Conservation (phyloP, 164 flowering plant species). For the Stephania yunnanensis region DNA sequence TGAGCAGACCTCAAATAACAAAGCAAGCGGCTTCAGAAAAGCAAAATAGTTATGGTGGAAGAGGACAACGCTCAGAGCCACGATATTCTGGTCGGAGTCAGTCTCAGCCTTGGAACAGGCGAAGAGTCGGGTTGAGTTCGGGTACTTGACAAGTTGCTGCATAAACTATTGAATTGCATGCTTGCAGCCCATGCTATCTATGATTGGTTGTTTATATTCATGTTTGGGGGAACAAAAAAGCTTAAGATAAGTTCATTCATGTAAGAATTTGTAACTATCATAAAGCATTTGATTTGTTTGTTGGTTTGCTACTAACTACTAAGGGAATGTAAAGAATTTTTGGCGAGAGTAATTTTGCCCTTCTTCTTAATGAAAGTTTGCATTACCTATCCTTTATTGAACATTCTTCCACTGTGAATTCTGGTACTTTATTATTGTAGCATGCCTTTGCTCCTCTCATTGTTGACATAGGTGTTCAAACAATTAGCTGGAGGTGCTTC, state of each 20-base stretch:
- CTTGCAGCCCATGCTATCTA: neutral
- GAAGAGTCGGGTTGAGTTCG: conserved; percentile 21
- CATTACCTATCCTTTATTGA: neutral
- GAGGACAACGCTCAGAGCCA: conserved; percentile 23
- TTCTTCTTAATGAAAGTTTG: neutral
- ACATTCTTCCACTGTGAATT: no score
- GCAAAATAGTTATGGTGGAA: conserved; percentile 2
- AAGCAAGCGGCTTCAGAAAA: conserved; percentile 20
- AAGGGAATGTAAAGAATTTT: neutral
- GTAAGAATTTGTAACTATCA: neutral
- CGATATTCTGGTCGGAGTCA: conserved; percentile 18
- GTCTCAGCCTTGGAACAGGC: conserved; percentile 22
- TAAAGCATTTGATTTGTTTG: neutral
- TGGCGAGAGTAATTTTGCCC: neutral
- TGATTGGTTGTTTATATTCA: neutral
- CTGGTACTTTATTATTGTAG: no score
- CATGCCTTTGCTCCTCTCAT: no score
- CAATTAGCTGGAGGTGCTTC: no score
- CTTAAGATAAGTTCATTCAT: neutral
- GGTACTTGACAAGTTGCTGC: conserved; percentile 2
- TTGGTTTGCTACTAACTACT: neutral
- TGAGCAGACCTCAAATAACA: conserved; percentile 16
- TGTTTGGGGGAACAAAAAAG: neutral
- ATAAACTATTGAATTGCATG: neutral
- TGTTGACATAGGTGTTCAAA: no score